Base-by-base conservation (phyloP, 768 basidiomycete species). In the Lactarius hatsudake region DNA sequence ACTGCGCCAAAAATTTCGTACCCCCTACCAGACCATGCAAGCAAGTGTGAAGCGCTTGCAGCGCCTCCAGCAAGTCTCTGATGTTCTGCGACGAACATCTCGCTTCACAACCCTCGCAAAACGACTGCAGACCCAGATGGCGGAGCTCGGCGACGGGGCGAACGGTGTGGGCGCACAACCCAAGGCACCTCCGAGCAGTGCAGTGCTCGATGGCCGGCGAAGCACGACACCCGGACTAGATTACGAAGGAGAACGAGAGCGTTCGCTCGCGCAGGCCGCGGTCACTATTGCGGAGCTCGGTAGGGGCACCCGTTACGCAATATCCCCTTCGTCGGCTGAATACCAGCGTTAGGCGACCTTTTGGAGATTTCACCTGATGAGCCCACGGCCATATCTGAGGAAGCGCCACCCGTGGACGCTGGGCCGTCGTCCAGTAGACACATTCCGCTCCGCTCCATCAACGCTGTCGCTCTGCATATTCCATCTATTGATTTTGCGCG, bases 201-300 rank as follows among this genome's bases (percentile, higher is more conserved):
- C 71, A 8, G 10, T 28, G 48, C 54, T 58, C 5, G 70, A 65
- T 42, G 61, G 71, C 48, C 54, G 62, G 43, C 66, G 62, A 34
- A 67, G 61, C n/a, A 59, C 63, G 15, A 65, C 71, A 0, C 64
- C 69, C 2, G 69, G 69, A 59, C 53, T 77, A 54, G 86, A 84
- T 34, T 74, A 80, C 40, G 89, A 90, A 72, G 90, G 93, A 34
- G 91, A 93, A 71, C 88, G 87, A 75, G 96, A 97, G 73, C 83
- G 96, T 10, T 86, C 86, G 18, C 87, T 98, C 72, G 90, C 94
- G 2, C 96, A 96, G 76, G 96, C 96, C 2, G 96, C 96, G n/a
- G 79, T 98, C 72, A 95, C 87, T 45, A 87, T 98, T 10, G 93
- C 96, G 0, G 96, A 99, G 76, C 81, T 98, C 53, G 83, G 94